Evolutionary conservation across 306 rosid genomes (phyloP).

Genomic region (Oxytropis ochrocephala): DNA sequence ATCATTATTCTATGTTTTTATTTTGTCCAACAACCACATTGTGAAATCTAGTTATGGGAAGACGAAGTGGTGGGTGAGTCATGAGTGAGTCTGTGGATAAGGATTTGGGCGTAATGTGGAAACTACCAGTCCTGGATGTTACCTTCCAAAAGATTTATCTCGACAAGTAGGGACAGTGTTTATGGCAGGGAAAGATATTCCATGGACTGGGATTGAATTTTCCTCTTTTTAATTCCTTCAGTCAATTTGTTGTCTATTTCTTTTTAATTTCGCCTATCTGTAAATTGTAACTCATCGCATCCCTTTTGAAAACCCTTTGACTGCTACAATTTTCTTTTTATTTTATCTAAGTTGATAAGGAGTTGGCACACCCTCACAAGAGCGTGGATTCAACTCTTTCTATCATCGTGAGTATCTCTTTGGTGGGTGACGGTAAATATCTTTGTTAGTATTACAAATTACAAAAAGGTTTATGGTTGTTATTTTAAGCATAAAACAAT

Average conservation of each 20-base stretch:
- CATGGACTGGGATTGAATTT: background rate
- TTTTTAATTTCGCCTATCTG: background rate
- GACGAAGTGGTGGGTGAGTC: slow-evolving; percentile 27
- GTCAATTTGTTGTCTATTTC: slow-evolving; percentile 4
- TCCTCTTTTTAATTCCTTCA: background rate
- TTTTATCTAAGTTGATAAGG: too few relatives aligned
- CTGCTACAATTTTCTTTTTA: background rate
- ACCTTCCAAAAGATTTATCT: slow-evolving; percentile 1
- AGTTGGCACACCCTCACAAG: too few relatives aligned
- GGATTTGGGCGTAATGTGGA: slow-evolving; percentile 16
- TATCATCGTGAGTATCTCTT: too few relatives aligned
- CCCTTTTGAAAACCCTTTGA: slow-evolving; percentile 24
- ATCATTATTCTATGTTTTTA: too few relatives aligned
- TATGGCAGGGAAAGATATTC: background rate
- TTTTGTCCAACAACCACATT: too few relatives aligned
- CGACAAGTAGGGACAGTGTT: background rate
- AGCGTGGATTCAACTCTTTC: too few relatives aligned
- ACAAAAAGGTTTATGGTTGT: too few relatives aligned
- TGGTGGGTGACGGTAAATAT: too few relatives aligned
- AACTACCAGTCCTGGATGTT: slow-evolving; percentile 35
- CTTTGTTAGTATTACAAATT: too few relatives aligned
- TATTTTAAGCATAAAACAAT: too few relatives aligned
- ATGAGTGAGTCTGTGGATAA: background rate
- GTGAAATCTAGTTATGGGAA: background rate
- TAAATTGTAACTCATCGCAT: background rate